Conservation (phyloP, 257 asterid species). For the Ophiorrhiza pumila region DNA sequence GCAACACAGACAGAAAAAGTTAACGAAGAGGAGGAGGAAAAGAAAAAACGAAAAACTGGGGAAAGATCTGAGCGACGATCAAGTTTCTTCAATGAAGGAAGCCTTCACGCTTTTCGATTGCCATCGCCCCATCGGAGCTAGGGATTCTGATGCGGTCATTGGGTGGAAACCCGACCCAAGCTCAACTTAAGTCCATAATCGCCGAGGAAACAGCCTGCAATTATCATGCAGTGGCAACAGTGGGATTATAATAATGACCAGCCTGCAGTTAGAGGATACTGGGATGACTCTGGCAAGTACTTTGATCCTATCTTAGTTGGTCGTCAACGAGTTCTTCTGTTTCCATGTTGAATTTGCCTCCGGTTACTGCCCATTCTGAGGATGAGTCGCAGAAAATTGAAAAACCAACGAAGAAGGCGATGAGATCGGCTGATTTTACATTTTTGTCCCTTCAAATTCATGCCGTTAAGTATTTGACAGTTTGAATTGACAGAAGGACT, state of each 20-base stretch:
- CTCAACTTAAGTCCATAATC: conserved; percentile 72
- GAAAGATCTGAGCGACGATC: conserved; percentile 91
- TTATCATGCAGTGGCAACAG: conserved; percentile 47
- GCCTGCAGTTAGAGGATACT: conserved; percentile 42
- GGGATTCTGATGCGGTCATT: conserved; percentile 92
- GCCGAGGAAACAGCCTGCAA: conserved; percentile 75
- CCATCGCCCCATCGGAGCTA: conserved; percentile 83
- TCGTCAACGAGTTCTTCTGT: no score
- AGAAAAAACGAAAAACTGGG: conserved; percentile 45
- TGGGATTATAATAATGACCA: conserved; percentile 48
- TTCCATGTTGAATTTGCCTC: no score
- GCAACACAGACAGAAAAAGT: background rate
- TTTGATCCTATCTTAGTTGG: conserved; percentile 37
- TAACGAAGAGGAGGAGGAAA: conserved; percentile 4
- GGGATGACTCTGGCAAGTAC: conserved; percentile 57
- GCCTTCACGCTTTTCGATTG: conserved; percentile 91
- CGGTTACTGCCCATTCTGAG: no score
- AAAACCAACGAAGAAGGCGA: no score
- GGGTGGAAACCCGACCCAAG: conserved; percentile 96
- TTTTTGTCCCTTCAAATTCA: no score
- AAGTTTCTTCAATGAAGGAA: conserved; percentile 79
- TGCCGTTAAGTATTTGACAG: no score
- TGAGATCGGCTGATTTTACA: no score
- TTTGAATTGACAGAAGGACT: no score
- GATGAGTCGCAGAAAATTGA: no score